Base-by-base conservation (phyloP, 2,329 filamentous ascomycete genomes). In the Dryadomyces quercus-mongolicae region DNA sequence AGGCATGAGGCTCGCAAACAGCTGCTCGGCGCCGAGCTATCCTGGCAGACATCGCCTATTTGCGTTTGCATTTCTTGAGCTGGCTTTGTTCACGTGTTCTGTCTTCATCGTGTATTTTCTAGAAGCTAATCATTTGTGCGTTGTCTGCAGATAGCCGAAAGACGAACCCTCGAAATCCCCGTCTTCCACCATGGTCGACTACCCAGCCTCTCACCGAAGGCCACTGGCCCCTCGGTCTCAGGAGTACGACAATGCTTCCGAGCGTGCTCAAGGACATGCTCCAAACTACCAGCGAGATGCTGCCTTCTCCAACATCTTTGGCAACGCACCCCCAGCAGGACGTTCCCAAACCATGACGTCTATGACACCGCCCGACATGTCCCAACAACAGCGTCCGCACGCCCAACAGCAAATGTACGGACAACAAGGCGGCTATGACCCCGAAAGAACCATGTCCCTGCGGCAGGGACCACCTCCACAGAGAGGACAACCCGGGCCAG, bases 281-380 rank as follows among this genome's bases (percentile, higher is more conserved):
- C 72, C 74, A 59, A 76, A 77, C 65, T 76, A 75, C 64, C 88
- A 93, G 71, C 86, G 93, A 72, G 91, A 98, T 80, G 88, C 89
- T 62, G 93, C 92, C 60, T 98, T 94, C 70, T 89, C 87, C 61
- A 92, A 92, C 71, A 97, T 97, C 66, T 98, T 97, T 68, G 93
- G 92, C 62, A 84, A 83, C 60, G 80, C 88, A 60, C 90, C 88
- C 60, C 89, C 89, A 49, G 82, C 88, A 48, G 92, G 92, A 56
- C 85, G 93, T 68, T 94, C 91, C 55, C 91, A 96, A 66, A 96
- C 92, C 25, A 96, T 97, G 90, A 93, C 85, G 59, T 90, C 87
- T 54, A 73, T 74, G 67, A 71, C 71, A 63, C 74, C 78, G 56
- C 74, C 75, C 52, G 73, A 75, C 13, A 53, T 53, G 49, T 55